Percentiles rank a stretch among this genome's conserved stretches.
Conservation (phyloP, 169 alveolate species). For the Plasmodium vivax region DNA sequence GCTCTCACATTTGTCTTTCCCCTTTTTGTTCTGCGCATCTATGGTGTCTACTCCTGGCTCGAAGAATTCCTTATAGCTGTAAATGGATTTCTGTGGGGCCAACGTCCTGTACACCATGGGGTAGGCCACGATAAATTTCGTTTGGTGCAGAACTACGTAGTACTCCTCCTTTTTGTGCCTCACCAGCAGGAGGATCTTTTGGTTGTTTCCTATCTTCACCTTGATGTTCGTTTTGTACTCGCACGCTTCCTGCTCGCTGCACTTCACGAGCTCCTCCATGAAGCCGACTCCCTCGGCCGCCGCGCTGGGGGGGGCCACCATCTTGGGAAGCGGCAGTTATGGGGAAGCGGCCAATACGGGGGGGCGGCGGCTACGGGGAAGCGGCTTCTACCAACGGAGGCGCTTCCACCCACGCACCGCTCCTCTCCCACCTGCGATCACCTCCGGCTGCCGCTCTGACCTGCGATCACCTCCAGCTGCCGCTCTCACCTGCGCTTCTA, state of each 20-base stretch:
- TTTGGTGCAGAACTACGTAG: slow-evolving; percentile 40
- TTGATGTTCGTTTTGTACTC: slow-evolving; percentile 54
- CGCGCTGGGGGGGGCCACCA: not conserved
- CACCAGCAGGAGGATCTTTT: slow-evolving; percentile 9
- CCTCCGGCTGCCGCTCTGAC: not conserved
- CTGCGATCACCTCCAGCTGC: not conserved
- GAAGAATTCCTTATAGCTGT: slow-evolving; percentile 8
- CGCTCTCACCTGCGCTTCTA: not conserved
- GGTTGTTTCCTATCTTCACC: slow-evolving; percentile 52
- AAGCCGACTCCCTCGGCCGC: not conserved
- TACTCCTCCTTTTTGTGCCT: slow-evolving; percentile 40
- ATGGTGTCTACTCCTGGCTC: slow-evolving; percentile 18
- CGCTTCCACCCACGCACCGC: too few species aligned
- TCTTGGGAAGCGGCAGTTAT: not conserved
- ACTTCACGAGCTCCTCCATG: slow-evolving; percentile 21
- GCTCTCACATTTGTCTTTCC: slow-evolving; percentile 14
- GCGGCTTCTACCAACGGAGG: not conserved
- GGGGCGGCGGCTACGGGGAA: not conserved
- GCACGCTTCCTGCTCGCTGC: slow-evolving; percentile 17
- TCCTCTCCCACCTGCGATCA: not conserved
- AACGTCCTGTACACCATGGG: slow-evolving; percentile 24
- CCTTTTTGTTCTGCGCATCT: slow-evolving; percentile 30
- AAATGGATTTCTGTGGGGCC: slow-evolving; percentile 29
- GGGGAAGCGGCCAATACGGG: not conserved
- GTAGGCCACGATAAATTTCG: slow-evolving; percentile 39